A percentile compares a stretch with the other conserved stretches of the same genome.
phyloP scores from a whole-genome alignment of 345 rosid species.

The Pistacia atlantica region DNA sequence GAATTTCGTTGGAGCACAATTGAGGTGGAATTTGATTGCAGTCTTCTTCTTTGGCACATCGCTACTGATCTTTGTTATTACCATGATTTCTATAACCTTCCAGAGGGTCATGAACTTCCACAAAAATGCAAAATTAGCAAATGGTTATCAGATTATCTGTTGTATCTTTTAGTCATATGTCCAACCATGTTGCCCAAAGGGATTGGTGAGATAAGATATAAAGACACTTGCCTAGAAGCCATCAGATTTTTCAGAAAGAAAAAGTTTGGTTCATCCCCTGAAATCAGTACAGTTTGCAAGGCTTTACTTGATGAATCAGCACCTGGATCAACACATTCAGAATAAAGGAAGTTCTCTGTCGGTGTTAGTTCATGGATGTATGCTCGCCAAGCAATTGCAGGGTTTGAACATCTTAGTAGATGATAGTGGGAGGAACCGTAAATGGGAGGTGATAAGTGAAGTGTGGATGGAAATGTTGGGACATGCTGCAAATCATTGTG shows the following conservation, averaged over 20 bases:
- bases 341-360: not conserved
- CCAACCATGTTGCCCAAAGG: conserved; percentile 26
- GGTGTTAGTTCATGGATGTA: not conserved
- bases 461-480: conserved; percentile 21
- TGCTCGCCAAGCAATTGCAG: conserved; percentile 10
- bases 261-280: not conserved
- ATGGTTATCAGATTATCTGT: conserved; percentile 16
- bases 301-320: not conserved
- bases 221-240: conserved; percentile 19
- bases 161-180: not conserved
- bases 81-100: not conserved
- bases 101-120: not conserved
- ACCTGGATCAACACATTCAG: not conserved
- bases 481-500: conserved; percentile 14
- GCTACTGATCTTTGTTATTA: conserved; percentile 21
- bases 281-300: not conserved
- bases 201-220: not conserved
- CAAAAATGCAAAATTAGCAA: conserved; percentile 12
- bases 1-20: conserved; percentile 6
- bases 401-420: not conserved
- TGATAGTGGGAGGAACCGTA: not conserved
- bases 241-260: conserved; percentile 2
- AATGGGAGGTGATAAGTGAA: conserved; percentile 16
- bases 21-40: conserved; percentile 20
- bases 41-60: conserved; percentile 35